Conservation (phyloP, 192 early-diverging fungal species). For the Piromyces finnis region DNA sequence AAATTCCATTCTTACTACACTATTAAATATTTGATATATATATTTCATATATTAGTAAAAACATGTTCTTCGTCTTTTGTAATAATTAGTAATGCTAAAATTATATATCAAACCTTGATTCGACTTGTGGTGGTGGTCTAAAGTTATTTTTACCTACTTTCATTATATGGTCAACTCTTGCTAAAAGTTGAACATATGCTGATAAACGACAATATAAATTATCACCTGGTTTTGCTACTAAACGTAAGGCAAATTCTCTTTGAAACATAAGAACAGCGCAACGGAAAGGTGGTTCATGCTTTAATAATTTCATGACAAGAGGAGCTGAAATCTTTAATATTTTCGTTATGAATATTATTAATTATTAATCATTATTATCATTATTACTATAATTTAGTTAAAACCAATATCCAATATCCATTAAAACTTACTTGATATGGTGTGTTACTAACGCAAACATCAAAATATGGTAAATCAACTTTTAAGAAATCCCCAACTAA, state of each 20-base stretch:
- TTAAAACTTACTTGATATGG: constrained; percentile 55
- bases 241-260: constrained; percentile 88
- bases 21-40: constrained; percentile 1
- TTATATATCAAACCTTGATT: constrained; percentile 22
- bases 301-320: constrained; percentile 85
- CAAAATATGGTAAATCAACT: constrained; percentile 89
- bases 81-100: background rate
- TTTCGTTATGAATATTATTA: too few species aligned
- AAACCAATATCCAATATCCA: too few species aligned
- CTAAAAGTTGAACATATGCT: constrained; percentile 83
- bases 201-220: constrained; percentile 76
- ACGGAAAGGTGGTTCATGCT: constrained; percentile 56
- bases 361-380: background rate
- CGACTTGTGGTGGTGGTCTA: constrained; percentile 90
- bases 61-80: too few species aligned
- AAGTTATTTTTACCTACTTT: constrained; percentile 98
- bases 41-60: too few species aligned
- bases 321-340: constrained; percentile 68
- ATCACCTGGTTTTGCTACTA: constrained; percentile 89
- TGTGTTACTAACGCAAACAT: constrained; percentile 95
- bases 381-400: too few species aligned
- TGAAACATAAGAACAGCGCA: constrained; percentile 98
- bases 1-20: constrained; percentile 87
- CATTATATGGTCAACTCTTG: constrained; percentile 92
- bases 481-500: constrained; percentile 98